These are phyloP conservation scores for Combretum micranthum DNA, from an alignment of 345 rosid genomes.

Conservation along the genomic window DNA sequence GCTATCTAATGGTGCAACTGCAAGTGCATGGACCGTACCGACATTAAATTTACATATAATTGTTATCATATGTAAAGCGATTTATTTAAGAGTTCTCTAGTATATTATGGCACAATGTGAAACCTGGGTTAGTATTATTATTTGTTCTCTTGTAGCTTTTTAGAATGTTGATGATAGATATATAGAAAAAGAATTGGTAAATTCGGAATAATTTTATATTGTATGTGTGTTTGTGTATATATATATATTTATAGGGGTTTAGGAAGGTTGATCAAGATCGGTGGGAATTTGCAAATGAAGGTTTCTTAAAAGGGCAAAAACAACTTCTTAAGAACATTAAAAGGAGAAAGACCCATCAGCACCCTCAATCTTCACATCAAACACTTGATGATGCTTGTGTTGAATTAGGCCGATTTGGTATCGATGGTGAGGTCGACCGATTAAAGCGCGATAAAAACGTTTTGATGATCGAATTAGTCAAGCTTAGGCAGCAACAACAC, in stretches of 20 bases:
- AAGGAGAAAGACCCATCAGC: slow-evolving; percentile 51
- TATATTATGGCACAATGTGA: too few species aligned
- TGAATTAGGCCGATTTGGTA: slow-evolving; percentile 50
- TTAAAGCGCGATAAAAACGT: slow-evolving; percentile 57
- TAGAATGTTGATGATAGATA: too few species aligned
- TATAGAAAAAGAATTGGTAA: too few species aligned
- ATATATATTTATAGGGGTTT: slow-evolving; percentile 49
- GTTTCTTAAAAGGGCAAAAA: slow-evolving; percentile 65
- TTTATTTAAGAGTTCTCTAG: too few species aligned
- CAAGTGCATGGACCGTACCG: too few species aligned
- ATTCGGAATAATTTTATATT: too few species aligned
- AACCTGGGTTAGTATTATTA: too few species aligned
- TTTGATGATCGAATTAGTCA: slow-evolving; percentile 56
- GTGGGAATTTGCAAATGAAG: slow-evolving; percentile 63
- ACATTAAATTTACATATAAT: too few species aligned
- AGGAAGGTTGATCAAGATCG: slow-evolving; percentile 91
- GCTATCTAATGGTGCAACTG: too few species aligned
- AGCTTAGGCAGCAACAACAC: slow-evolving; percentile 67
- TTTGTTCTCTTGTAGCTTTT: too few species aligned
- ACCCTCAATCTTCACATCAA: slow-evolving; percentile 24
- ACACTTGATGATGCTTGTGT: slow-evolving; percentile 33
- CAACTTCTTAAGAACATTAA: slow-evolving; percentile 64
- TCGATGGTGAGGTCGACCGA: slow-evolving; percentile 34
- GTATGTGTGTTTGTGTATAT: too few species aligned
- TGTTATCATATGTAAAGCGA: too few species aligned